These are phyloP conservation scores for Sphagnum tenellum DNA, from an alignment of 225 moss, liverwort and hornwort genomes.

Conservation along the genomic window DNA sequence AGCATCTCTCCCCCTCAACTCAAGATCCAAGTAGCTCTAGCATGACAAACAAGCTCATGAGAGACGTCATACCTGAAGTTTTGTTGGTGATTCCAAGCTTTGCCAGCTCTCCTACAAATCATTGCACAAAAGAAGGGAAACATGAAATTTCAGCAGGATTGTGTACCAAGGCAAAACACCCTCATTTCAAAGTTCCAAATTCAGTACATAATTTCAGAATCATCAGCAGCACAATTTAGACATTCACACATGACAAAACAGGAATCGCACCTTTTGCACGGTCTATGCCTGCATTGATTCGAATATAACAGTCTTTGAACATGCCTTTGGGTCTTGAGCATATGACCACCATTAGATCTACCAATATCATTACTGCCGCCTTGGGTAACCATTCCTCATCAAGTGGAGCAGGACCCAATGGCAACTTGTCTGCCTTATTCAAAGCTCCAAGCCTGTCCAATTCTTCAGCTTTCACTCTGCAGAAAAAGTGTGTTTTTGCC, in stretches of 20 bases:
- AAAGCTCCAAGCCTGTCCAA: background rate
- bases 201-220: background rate
- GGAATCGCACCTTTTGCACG: conserved; percentile 40
- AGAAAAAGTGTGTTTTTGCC: no score
- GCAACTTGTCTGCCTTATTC: conserved; percentile 33
- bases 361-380: conserved; percentile 69
- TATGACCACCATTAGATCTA: conserved; percentile 74
- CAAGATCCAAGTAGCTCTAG: no score
- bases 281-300: conserved; percentile 67
- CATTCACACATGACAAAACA: no score
- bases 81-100: conserved; percentile 66
- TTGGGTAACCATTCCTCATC: conserved; percentile 95
- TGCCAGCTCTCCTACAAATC: conserved; percentile 48
- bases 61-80: conserved; percentile 44
- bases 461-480: no score
- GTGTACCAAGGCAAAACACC: no score
- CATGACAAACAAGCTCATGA: background rate
- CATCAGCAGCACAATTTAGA: no score
- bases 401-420: conserved; percentile 67
- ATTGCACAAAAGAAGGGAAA: conserved; percentile 13
- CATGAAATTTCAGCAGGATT: no score
- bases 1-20: no score
- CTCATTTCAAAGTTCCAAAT: background rate
- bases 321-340: conserved; percentile 92
- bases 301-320: conserved; percentile 72